A percentile compares a stretch with the other conserved stretches of the same genome.
phyloP scores from a whole-genome alignment of 768 basidiomycete species.

The Boletus edulis region DNA sequence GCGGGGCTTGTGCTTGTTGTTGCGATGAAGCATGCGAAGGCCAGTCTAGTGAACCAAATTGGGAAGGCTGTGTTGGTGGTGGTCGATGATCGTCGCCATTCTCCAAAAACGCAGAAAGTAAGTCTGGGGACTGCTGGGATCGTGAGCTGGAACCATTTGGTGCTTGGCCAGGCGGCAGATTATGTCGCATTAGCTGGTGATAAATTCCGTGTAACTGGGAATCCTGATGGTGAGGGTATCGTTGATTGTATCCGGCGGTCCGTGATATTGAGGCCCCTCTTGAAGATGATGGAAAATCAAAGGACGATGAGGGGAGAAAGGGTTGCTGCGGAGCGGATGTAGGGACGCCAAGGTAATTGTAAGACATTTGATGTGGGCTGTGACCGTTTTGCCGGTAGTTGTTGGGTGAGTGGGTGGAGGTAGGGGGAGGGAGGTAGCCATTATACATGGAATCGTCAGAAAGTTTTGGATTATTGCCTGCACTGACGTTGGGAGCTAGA shows the following conservation, averaged over 20 bases:
- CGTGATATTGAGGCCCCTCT: slow-evolving; percentile 24
- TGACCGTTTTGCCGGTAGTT: slow-evolving; percentile 30
- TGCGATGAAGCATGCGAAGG: slow-evolving; percentile 31
- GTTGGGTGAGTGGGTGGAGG: slow-evolving; percentile 25
- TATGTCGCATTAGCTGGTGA: slow-evolving; percentile 31
- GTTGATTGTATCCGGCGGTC: slow-evolving; percentile 23
- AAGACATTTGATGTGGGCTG: slow-evolving; percentile 25
- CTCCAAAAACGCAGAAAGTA: slow-evolving; percentile 32
- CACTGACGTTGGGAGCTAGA: slow-evolving; percentile 23
- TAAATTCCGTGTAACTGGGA: slow-evolving; percentile 31
- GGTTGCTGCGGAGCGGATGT: slow-evolving; percentile 20
- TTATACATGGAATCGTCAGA: slow-evolving; percentile 31
- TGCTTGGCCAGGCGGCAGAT: slow-evolving; percentile 18
- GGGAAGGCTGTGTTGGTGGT: slow-evolving; percentile 22
- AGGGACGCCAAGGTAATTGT: slow-evolving; percentile 23
- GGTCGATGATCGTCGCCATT: slow-evolving; percentile 27
- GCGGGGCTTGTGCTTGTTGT: slow-evolving; percentile 15
- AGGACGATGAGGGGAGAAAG: slow-evolving; percentile 23
- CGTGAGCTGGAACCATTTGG: slow-evolving; percentile 16
- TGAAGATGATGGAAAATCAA: slow-evolving; percentile 32
- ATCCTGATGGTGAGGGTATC: slow-evolving; percentile 32
- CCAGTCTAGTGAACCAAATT: slow-evolving; percentile 32
- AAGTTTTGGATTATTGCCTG: slow-evolving; percentile 25
- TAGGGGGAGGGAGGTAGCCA: slow-evolving; percentile 32
- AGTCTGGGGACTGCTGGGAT: slow-evolving; percentile 24